Conservation (phyloP, 495 filamentous ascomycete species). For the Neurospora sp. region DNA sequence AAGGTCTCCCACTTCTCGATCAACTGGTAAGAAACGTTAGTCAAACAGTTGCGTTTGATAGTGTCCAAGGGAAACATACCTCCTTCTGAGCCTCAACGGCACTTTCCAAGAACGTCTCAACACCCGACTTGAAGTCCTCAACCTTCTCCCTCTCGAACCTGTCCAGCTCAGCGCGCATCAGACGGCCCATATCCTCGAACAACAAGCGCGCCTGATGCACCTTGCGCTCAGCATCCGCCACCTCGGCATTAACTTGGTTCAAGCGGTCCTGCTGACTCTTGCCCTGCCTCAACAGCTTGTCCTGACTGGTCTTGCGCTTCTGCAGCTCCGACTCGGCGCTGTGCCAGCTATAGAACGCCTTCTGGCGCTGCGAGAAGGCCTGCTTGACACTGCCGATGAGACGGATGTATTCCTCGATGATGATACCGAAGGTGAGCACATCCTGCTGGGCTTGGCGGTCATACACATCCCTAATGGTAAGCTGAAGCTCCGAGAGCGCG, state of each 20-base stretch:
- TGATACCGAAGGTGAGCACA: slow-evolving; percentile 90
- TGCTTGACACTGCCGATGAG: slow-evolving; percentile 88
- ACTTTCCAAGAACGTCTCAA: slow-evolving; percentile 94
- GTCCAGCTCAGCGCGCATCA: slow-evolving; percentile 86
- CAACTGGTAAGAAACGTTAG: slow-evolving; percentile 44
- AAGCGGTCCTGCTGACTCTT: slow-evolving; percentile 91
- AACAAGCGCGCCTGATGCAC: slow-evolving; percentile 83
- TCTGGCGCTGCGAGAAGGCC: slow-evolving; percentile 85
- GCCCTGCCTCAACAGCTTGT: slow-evolving; percentile 86
- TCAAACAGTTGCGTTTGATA: neutral
- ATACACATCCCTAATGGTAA: slow-evolving; percentile 89
- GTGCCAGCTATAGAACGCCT: slow-evolving; percentile 90
- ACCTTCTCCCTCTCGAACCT: slow-evolving; percentile 96
- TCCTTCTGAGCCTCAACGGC: slow-evolving; percentile 98
- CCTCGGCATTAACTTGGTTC: slow-evolving; percentile 83
- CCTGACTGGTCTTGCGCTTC: slow-evolving; percentile 76
- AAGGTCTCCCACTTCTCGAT: slow-evolving; percentile 99
- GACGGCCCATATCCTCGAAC: slow-evolving; percentile 94
- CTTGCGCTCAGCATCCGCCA: slow-evolving; percentile 82
- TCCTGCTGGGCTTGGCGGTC: slow-evolving; percentile 96
- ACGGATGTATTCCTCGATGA: slow-evolving; percentile 96
- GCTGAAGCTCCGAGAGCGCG: slow-evolving; percentile 80
- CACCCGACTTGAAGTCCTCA: slow-evolving; percentile 96
- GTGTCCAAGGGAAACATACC: slow-evolving; percentile 40
- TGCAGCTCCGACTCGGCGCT: slow-evolving; percentile 75